These are phyloP conservation scores for Selenicereus undatus DNA, from an alignment of 148 eudicot species.

Conservation along the genomic window DNA sequence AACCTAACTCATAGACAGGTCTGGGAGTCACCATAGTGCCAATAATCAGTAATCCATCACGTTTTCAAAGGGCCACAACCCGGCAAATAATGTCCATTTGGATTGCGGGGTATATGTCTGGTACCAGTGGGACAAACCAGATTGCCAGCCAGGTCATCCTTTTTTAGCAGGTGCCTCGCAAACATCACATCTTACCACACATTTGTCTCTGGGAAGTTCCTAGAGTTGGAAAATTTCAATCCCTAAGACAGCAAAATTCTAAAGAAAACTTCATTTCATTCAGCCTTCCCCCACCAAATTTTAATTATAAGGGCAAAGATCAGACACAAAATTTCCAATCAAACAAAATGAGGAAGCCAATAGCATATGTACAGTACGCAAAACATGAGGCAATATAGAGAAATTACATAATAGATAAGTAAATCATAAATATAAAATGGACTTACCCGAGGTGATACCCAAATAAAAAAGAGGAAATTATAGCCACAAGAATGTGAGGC, in stretches of 20 bases:
- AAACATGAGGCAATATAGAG: neutral
- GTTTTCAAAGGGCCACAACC: neutral
- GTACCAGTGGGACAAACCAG: neutral
- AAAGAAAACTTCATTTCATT: neutral
- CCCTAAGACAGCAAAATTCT: neutral
- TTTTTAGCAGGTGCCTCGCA: neutral
- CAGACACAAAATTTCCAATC: neutral
- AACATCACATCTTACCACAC: neutral
- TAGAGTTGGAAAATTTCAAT: neutral
- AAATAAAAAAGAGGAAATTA: constrained; percentile 67
- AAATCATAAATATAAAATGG: neutral
- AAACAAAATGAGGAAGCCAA: neutral
- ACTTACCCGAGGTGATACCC: constrained; percentile 95
- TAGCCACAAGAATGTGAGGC: constrained; percentile 78
- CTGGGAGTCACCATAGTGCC: neutral
- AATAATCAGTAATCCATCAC: neutral
- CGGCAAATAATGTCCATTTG: neutral
- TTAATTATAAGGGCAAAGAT: too few species aligned
- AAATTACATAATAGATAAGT: constrained; percentile 6
- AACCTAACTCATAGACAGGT: neutral
- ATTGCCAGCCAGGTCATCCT: neutral
- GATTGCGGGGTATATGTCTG: neutral
- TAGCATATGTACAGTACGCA: neutral
- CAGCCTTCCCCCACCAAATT: neutral
- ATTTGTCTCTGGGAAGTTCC: neutral